These are phyloP conservation scores for Tuctoria greenei DNA, from an alignment of 176 grass and related monocot species.

Conservation along the genomic window DNA sequence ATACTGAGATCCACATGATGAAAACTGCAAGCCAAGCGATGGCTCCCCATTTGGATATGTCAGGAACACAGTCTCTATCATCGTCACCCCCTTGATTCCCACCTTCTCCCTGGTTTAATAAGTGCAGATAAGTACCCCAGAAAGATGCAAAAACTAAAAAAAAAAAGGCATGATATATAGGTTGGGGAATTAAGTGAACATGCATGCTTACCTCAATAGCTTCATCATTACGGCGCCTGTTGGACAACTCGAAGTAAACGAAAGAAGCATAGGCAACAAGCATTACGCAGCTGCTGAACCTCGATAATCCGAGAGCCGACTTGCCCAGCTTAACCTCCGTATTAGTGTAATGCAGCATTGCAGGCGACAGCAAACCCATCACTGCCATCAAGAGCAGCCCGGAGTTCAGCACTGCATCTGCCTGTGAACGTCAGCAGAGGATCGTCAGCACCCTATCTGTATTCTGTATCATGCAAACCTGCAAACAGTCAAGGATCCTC, in stretches of 20 bases:
- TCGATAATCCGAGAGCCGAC: conserved; percentile 66
- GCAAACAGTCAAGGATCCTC: conserved; percentile 3
- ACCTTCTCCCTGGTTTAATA: conserved; percentile 47
- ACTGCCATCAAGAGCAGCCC: conserved; percentile 84
- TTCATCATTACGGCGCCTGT: conserved; percentile 21
- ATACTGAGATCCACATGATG: conserved; percentile 64
- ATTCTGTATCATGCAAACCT: background rate
- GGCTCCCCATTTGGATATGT: conserved; percentile 68
- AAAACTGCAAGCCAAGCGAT: conserved; percentile 72
- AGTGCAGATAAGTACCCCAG: conserved; percentile 21
- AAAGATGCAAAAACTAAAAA: background rate
- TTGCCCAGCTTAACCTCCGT: conserved; percentile 62
- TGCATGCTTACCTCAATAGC: conserved; percentile 40
- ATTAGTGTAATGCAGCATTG: conserved; percentile 71
- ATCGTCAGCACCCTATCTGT: background rate
- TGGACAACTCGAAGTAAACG: conserved; percentile 60
- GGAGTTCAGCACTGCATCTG: conserved; percentile 62
- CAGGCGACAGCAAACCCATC: conserved; percentile 63
- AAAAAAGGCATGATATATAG: background rate
- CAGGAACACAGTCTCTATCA: conserved; percentile 27
- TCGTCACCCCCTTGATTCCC: conserved; percentile 25
- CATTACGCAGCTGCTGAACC: conserved; percentile 84
- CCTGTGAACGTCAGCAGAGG: conserved; percentile 42
- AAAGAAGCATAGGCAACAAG: conserved; percentile 75
- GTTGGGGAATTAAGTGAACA: background rate